Conservation (phyloP, 371 early-diverging fungal genomes). For the Parasitella parasitica region DNA sequence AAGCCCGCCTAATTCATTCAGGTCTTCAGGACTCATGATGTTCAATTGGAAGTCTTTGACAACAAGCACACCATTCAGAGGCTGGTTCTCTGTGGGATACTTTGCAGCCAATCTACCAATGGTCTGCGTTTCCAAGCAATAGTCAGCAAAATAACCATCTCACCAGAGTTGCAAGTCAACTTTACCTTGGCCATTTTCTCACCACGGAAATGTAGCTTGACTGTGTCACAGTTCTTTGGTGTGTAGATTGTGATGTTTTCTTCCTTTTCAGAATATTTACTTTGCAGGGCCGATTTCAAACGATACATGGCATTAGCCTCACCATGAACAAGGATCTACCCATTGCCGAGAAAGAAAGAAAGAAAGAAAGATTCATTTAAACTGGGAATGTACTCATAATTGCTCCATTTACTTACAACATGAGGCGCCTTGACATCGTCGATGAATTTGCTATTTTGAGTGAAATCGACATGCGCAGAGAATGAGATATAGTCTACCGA, state of each 20-base stretch:
- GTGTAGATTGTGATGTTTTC: constrained; percentile 87
- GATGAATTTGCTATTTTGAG: constrained; percentile 98
- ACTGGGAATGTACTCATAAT: background rate
- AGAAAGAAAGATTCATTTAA: too few relatives aligned
- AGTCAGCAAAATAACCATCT: background rate
- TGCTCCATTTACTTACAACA: constrained; percentile 67
- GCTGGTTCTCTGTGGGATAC: constrained; percentile 63
- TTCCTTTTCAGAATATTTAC: constrained; percentile 81
- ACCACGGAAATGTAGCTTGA: constrained; percentile 91
- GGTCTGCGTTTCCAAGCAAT: constrained; percentile 37
- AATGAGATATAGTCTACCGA: constrained; percentile 99
- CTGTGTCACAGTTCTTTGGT: constrained; percentile 94
- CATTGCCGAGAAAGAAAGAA: too few relatives aligned
- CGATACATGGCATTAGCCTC: constrained; percentile 99
- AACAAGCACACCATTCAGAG: constrained; percentile 83
- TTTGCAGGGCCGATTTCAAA: constrained; percentile 87
- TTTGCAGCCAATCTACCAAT: constrained; percentile 83
- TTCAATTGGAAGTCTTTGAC: constrained; percentile 88
- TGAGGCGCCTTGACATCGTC: constrained; percentile 95
- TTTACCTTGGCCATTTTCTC: constrained; percentile 90
- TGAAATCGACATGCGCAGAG: constrained; percentile 99
- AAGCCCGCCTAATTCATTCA: constrained; percentile 80
- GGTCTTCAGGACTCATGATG: constrained; percentile 78
- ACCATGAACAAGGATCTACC: constrained; percentile 98
- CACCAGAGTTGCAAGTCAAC: background rate